Percentiles rank a stretch among this genome's conserved stretches.
These are phyloP conservation scores for Xerocomellus chrysenteron DNA, from an alignment of 768 basidiomycete species.

Conservation along the genomic window DNA sequence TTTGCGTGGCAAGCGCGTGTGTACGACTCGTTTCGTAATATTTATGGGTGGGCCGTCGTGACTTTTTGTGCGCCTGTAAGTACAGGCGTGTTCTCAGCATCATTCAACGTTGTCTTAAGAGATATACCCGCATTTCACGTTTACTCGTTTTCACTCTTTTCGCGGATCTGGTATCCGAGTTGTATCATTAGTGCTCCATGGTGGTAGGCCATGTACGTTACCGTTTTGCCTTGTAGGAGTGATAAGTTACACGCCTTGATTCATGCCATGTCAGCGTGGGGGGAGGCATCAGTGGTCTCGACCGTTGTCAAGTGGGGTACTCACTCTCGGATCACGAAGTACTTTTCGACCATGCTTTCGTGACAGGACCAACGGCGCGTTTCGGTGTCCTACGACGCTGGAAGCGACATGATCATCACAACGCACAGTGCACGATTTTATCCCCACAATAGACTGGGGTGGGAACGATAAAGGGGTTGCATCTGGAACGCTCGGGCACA, in stretches of 20 bases:
- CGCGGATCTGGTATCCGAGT: conserved; percentile 24
- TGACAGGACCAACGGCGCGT: background rate
- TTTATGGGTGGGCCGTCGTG: conserved; percentile 19
- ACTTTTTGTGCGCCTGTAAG: conserved; percentile 4
- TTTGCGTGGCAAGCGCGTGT: background rate
- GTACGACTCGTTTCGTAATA: conserved; percentile 11
- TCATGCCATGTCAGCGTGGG: background rate
- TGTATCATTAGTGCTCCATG: conserved; percentile 19
- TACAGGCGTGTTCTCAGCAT: conserved; percentile 13
- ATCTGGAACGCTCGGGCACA: background rate
- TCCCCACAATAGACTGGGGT: background rate
- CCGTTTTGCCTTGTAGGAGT: conserved; percentile 2
- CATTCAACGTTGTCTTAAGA: conserved; percentile 8
- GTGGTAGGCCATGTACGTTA: conserved; percentile 19
- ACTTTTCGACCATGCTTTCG: background rate
- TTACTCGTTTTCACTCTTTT: background rate
- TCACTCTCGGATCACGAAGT: conserved; percentile 5
- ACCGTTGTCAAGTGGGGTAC: conserved; percentile 13
- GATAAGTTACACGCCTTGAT: conserved; percentile 8
- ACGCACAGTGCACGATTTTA: background rate
- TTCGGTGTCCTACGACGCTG: background rate
- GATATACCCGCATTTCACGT: conserved; percentile 21
- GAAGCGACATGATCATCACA: background rate
- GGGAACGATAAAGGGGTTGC: background rate
- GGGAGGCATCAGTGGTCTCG: conserved; percentile 3